These are phyloP conservation scores for Leccinum barrowsii DNA, from an alignment of 768 basidiomycete species.

Conservation along the genomic window DNA sequence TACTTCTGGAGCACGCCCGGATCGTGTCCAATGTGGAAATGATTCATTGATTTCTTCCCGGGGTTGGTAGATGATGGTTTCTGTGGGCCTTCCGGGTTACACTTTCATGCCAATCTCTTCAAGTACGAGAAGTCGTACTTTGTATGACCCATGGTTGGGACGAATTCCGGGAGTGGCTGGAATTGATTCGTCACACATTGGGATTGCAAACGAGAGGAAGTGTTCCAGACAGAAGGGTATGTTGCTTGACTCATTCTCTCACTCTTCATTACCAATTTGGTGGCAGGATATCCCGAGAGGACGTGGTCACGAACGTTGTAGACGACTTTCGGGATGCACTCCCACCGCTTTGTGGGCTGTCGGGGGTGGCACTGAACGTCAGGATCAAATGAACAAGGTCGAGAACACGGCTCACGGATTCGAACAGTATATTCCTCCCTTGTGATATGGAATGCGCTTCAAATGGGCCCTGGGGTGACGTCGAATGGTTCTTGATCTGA, in stretches of 20 bases:
- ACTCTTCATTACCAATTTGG: neutral
- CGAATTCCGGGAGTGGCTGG: conserved; percentile 18
- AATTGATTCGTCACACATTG: conserved; percentile 11
- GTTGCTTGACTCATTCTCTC: neutral
- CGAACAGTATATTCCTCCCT: conserved; percentile 23
- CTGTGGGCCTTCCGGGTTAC: conserved; percentile 14
- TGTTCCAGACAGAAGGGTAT: conserved; percentile 8
- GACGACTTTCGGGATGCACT: conserved; percentile 25
- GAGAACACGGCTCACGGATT: conserved; percentile 23
- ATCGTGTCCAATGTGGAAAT: no score
- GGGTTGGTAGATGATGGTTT: conserved; percentile 5
- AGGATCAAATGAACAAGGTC: conserved; percentile 25
- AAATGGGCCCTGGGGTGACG: no score
- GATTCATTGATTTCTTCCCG: no score
- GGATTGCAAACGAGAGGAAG: conserved; percentile 17
- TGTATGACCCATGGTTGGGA: conserved; percentile 8
- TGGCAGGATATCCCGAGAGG: conserved; percentile 7
- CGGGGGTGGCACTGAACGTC: conserved; percentile 14
- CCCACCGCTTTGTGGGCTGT: conserved; percentile 12
- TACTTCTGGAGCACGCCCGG: neutral
- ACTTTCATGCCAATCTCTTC: conserved; percentile 24
- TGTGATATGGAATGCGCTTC: neutral
- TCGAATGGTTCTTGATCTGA: no score
- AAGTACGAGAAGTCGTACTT: conserved; percentile 20
- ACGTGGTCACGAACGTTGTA: conserved; percentile 8